phyloP scores from a whole-genome alignment of 352 stramenopile genomes.

The Globisporangium cederbergense region DNA sequence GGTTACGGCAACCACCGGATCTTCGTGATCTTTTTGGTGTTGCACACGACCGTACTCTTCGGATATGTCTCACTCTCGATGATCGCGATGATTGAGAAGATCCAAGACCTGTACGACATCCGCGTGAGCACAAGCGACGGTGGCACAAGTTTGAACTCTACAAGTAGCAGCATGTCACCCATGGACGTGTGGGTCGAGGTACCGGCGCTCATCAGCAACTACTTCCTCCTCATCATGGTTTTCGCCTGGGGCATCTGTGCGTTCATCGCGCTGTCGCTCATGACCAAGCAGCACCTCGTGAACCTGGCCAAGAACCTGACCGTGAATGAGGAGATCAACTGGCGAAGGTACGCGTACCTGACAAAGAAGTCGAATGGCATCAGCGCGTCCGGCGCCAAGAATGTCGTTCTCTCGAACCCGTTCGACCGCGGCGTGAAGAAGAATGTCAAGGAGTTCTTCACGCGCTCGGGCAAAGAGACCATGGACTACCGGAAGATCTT shows the following conservation, averaged over 20 bases:
- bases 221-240: slow-evolving; percentile 64
- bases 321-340: slow-evolving; percentile 85
- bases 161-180: slow-evolving; percentile 26
- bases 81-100: slow-evolving; percentile 37
- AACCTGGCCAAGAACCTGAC: slow-evolving; percentile 73
- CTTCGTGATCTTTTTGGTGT: slow-evolving; percentile 76
- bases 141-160: slow-evolving; percentile 11
- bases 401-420: slow-evolving; percentile 29
- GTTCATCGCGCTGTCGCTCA: slow-evolving; percentile 48
- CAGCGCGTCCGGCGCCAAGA: not conserved
- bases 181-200: slow-evolving; percentile 65
- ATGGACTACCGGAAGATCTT: slow-evolving; percentile 46
- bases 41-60: slow-evolving; percentile 50
- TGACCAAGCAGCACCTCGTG: slow-evolving; percentile 62
- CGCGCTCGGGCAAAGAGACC: slow-evolving; percentile 26
- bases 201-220: slow-evolving; percentile 39
- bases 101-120: slow-evolving; percentile 29
- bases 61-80: slow-evolving; percentile 44
- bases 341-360: slow-evolving; percentile 72
- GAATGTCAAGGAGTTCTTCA: slow-evolving; percentile 54
- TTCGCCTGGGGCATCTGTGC: slow-evolving; percentile 47
- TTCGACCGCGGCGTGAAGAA: slow-evolving; percentile 39
- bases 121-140: slow-evolving; percentile 21
- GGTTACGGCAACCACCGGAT: slow-evolving; percentile 75
- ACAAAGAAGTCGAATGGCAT: slow-evolving; percentile 21